These are phyloP conservation scores for Suillus placidus DNA, from an alignment of 768 basidiomycete species.

Conservation along the genomic window DNA sequence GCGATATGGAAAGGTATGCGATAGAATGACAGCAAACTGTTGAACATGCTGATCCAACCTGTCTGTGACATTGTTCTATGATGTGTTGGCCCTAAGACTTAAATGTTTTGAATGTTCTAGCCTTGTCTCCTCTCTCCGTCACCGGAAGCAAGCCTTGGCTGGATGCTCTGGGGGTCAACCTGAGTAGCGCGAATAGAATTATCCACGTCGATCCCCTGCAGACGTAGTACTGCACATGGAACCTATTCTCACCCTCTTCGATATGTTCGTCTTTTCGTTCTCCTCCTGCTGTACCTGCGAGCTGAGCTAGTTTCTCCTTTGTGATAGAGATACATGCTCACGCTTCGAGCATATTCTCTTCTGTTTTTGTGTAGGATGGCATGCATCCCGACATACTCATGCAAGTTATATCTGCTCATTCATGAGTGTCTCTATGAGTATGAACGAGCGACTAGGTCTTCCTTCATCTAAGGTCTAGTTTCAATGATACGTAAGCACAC, in stretches of 20 bases:
- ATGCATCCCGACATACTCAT: neutral
- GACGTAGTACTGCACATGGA: neutral
- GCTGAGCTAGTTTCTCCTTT: neutral
- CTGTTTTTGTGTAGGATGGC: neutral
- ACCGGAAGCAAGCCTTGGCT: conserved; percentile 56
- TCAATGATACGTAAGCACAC: neutral
- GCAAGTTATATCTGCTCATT: neutral
- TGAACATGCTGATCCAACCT: conserved; percentile 83
- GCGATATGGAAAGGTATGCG: conserved; percentile 47
- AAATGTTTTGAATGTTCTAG: conserved; percentile 67
- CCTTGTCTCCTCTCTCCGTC: conserved; percentile 80
- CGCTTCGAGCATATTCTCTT: neutral
- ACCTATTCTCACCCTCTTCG: neutral
- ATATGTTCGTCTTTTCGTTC: neutral
- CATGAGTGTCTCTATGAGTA: neutral
- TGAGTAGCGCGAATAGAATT: neutral
- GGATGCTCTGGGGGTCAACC: conserved; percentile 37
- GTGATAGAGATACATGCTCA: neutral
- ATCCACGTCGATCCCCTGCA: neutral
- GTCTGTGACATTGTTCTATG: conserved; percentile 80
- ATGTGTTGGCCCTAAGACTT: conserved; percentile 59
- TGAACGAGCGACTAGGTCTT: neutral
- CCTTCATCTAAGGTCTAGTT: neutral
- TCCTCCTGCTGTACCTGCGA: neutral
- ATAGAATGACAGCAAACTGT: conserved; percentile 58